These are phyloP conservation scores for Lavandula angustifolia DNA, from an alignment of 257 asterid genomes.

Conservation along the genomic window DNA sequence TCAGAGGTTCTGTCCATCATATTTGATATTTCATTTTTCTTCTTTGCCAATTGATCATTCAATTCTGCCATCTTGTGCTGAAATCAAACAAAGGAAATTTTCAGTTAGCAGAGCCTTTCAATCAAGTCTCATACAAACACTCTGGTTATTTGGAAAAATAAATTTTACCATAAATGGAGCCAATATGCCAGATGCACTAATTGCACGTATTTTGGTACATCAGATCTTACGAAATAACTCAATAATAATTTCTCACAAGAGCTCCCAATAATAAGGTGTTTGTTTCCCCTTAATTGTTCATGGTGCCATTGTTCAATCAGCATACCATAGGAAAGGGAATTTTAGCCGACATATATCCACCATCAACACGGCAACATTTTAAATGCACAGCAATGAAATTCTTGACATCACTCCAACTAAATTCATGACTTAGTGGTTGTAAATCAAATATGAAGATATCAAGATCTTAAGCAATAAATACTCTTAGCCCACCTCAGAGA, in stretches of 20 bases:
- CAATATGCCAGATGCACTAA: constrained; percentile 19
- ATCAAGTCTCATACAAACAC: constrained; percentile 16
- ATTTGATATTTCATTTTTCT: constrained; percentile 55
- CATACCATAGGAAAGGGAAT: neutral
- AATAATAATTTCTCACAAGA: neutral
- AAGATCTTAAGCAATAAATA: constrained; percentile 15
- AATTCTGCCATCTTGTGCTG: constrained; percentile 71
- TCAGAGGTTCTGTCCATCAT: constrained; percentile 71
- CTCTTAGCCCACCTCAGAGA: constrained; percentile 13
- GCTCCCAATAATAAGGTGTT: constrained; percentile 22
- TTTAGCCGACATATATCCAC: neutral
- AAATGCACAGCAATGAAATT: constrained; percentile 15
- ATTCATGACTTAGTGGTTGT: constrained; percentile 15
- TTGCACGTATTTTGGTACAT: constrained; percentile 8
- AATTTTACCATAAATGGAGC: constrained; percentile 13
- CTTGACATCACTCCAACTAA: constrained; percentile 22
- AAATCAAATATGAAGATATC: constrained; percentile 8
- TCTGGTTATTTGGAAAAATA: constrained; percentile 25
- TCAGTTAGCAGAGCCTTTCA: constrained; percentile 31
- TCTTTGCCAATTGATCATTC: constrained; percentile 52
- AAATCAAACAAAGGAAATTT: constrained; percentile 31
- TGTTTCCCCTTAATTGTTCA: constrained; percentile 12
- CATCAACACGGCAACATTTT: neutral
- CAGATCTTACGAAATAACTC: neutral
- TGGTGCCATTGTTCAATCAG: constrained; percentile 21